Evolutionary conservation across 225 moss, liverwort and hornwort genomes (phyloP).

Genomic region (Rhytidiadelphus loreus): DNA sequence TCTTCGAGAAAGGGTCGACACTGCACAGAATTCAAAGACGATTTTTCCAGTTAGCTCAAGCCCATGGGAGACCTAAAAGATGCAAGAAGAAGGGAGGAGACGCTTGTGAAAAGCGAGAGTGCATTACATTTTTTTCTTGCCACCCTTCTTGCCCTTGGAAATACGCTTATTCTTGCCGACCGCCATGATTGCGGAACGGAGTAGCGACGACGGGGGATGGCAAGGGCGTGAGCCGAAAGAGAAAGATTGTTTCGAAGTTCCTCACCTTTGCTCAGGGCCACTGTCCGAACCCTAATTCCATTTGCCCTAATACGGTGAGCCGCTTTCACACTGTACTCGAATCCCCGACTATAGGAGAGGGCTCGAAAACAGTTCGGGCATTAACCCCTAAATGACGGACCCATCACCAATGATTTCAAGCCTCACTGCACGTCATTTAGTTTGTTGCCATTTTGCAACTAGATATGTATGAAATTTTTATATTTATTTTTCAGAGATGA

Average conservation of each 20-base stretch:
- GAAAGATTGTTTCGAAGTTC: neutral
- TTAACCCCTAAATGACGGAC: no score
- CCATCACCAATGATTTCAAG: no score
- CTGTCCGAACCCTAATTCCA: neutral
- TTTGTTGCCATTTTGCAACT: no score
- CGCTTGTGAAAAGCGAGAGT: no score
- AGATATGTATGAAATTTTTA: no score
- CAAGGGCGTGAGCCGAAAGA: neutral
- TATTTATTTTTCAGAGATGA: no score
- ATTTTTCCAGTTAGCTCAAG: neutral
- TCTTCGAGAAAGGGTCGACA: slow-evolving; percentile 34
- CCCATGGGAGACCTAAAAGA: neutral
- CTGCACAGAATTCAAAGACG: neutral
- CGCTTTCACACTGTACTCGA: neutral
- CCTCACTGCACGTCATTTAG: no score
- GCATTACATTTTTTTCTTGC: neutral
- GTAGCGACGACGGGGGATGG: neutral
- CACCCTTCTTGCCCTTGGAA: neutral
- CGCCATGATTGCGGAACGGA: neutral
- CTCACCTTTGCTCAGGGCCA: neutral
- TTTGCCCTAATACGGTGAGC: neutral
- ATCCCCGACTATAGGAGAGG: neutral
- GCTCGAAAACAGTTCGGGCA: no score
- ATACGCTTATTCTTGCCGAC: neutral
- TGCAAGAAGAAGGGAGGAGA: neutral